These are phyloP conservation scores for Dendrocalamus latiflorus DNA, from an alignment of 202 grass and related monocot genomes.

Conservation along the genomic window DNA sequence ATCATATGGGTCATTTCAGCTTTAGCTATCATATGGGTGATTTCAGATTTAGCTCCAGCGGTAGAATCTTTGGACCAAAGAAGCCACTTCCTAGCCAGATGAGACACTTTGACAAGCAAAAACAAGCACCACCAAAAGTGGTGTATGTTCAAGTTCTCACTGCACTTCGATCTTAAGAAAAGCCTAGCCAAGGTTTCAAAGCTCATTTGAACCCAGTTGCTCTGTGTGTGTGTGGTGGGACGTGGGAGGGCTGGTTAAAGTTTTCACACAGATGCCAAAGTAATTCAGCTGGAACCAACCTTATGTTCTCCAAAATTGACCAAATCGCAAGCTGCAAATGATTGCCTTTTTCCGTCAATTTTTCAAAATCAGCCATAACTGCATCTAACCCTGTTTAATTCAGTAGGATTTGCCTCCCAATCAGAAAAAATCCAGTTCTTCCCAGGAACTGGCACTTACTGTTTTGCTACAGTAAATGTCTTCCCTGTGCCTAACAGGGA, in stretches of 20 bases:
- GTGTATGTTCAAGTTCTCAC: not conserved
- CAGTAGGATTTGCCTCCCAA: not conserved
- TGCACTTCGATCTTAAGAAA: not conserved
- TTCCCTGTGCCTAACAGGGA: not conserved
- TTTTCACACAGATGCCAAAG: not conserved
- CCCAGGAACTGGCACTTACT: not conserved
- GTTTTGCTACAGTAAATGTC: not conserved
- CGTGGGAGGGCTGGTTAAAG: not conserved
- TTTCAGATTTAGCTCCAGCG: not conserved
- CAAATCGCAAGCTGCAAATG: not conserved
- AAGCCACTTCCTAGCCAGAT: not conserved
- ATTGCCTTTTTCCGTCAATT: not conserved
- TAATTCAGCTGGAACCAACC: not conserved
- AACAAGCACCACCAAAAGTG: not conserved
- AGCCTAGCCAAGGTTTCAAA: not conserved
- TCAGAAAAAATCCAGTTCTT: not conserved
- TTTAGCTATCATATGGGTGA: too few species aligned
- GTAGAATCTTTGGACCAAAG: not conserved
- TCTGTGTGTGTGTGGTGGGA: not conserved
- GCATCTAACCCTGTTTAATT: not conserved
- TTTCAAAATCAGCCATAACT: not conserved
- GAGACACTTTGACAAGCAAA: not conserved
- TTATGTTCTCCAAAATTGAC: not conserved
- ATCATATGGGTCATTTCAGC: not conserved
- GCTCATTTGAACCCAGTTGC: not conserved